These are phyloP conservation scores for Pouteria glomerata DNA, from an alignment of 148 eudicot genomes.

Conservation along the genomic window DNA sequence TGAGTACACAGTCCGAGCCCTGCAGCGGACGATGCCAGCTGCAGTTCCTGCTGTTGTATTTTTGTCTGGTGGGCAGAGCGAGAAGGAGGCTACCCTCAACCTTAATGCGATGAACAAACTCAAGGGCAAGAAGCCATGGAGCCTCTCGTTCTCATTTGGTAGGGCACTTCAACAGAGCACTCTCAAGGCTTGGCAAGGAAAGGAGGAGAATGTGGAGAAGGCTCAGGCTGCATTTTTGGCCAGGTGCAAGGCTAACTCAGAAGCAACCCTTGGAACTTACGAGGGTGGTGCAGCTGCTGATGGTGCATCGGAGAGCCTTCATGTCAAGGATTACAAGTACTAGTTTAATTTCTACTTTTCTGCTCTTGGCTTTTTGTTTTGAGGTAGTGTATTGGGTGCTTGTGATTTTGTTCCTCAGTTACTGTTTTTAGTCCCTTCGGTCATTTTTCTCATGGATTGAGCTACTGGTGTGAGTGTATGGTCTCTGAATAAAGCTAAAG, in stretches of 20 bases:
- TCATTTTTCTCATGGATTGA: too few species aligned
- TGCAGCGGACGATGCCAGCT: slow-evolving; percentile 81
- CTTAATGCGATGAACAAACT: slow-evolving; percentile 90
- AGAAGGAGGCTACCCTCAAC: slow-evolving; percentile 85
- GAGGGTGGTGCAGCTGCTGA: slow-evolving; percentile 61
- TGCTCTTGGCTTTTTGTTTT: too few species aligned
- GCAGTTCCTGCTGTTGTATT: slow-evolving; percentile 91
- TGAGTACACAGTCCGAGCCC: slow-evolving; percentile 78
- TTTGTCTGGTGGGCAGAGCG: slow-evolving; percentile 97
- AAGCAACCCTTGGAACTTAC: slow-evolving; percentile 87
- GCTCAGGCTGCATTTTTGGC: slow-evolving; percentile 71
- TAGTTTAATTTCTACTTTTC: slow-evolving; percentile 7
- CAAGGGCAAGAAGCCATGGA: slow-evolving; percentile 86
- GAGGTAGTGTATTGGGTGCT: too few species aligned
- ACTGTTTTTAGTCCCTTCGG: too few species aligned
- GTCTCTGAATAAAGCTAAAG: too few species aligned
- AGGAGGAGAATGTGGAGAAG: slow-evolving; percentile 59
- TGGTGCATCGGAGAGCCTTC: slow-evolving; percentile 87
- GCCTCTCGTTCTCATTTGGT: slow-evolving; percentile 80
- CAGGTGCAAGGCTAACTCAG: slow-evolving; percentile 85
- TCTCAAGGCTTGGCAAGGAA: slow-evolving; percentile 89
- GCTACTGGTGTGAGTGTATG: too few species aligned
- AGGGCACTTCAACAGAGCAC: slow-evolving; percentile 94
- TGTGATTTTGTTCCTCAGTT: too few species aligned
- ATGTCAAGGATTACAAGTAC: slow-evolving; percentile 96